These are phyloP conservation scores for Aspergillus awamori DNA, from an alignment of 2,329 filamentous ascomycete species.

Conservation along the genomic window DNA sequence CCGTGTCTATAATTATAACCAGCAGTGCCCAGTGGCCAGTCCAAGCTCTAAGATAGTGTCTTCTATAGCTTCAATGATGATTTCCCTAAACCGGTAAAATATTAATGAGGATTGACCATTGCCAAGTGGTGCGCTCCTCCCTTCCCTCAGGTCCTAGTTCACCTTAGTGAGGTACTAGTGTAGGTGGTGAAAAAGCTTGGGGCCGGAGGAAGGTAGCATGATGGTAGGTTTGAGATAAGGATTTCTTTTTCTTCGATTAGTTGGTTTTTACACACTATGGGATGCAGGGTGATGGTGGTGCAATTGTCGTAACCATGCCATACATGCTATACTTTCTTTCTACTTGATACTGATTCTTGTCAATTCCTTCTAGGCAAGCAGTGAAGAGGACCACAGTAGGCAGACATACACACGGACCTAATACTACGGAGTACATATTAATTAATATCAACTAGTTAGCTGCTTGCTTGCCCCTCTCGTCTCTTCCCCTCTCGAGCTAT, in stretches of 20 bases:
- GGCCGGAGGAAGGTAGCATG: not conserved
- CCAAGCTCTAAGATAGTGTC: not conserved
- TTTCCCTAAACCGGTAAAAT: not conserved
- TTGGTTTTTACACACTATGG: no score
- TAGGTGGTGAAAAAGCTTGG: conserved; percentile 8
- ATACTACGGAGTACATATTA: no score
- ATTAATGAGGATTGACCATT: not conserved
- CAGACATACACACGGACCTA: no score
- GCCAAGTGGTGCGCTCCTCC: not conserved
- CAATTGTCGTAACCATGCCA: not conserved
- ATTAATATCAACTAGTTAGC: no score
- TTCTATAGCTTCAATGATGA: not conserved
- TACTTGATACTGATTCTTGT: no score
- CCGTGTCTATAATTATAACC: conserved; percentile 9
- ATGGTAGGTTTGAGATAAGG: no score
- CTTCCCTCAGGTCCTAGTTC: not conserved
- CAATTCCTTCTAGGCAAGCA: no score
- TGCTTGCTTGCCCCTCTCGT: not conserved
- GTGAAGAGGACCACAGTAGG: no score
- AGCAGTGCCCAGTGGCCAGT: not conserved
- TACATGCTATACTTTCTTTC: not conserved
- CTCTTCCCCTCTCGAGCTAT: no score
- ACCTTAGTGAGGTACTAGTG: conserved; percentile 16
- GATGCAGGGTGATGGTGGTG: no score
- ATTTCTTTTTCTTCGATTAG: no score